phyloP scores from a whole-genome alignment of 225 moss, liverwort and hornwort genomes.

The Straminergon stramineum region DNA sequence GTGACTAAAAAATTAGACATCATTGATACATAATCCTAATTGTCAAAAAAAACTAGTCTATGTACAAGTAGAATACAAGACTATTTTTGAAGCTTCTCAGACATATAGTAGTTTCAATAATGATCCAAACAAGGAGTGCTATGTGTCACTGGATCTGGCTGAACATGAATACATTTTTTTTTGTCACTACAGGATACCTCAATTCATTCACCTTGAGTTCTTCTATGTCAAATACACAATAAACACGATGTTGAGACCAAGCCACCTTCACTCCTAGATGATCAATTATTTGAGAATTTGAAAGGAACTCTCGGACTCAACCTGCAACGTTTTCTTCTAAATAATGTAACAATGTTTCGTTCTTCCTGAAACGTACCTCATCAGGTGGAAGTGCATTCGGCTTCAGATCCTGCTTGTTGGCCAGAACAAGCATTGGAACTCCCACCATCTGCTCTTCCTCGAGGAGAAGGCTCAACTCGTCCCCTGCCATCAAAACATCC shows the following conservation, averaged over 20 bases:
- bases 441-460: conserved; percentile 43
- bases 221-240: not conserved
- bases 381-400: conserved; percentile 3
- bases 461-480: conserved; percentile 34
- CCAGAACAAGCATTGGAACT: conserved; percentile 35
- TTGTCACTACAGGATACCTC: not conserved
- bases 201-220: not conserved
- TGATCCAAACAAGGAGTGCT: not conserved
- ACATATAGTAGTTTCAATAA: not conserved
- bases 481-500: conserved; percentile 7
- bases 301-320: not conserved
- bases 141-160: not conserved
- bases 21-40: not conserved
- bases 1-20: no score
- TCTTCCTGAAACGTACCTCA: conserved; percentile 3
- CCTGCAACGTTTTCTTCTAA: not conserved
- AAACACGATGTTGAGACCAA: not conserved
- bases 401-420: conserved; percentile 44
- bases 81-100: not conserved
- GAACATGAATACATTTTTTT: not conserved
- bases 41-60: no score
- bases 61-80: not conserved
- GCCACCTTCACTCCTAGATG: not conserved
- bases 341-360: no score
- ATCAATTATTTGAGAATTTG: not conserved